Conservation (phyloP, 768 basidiomycete species). For the Tulasnella sp. region DNA sequence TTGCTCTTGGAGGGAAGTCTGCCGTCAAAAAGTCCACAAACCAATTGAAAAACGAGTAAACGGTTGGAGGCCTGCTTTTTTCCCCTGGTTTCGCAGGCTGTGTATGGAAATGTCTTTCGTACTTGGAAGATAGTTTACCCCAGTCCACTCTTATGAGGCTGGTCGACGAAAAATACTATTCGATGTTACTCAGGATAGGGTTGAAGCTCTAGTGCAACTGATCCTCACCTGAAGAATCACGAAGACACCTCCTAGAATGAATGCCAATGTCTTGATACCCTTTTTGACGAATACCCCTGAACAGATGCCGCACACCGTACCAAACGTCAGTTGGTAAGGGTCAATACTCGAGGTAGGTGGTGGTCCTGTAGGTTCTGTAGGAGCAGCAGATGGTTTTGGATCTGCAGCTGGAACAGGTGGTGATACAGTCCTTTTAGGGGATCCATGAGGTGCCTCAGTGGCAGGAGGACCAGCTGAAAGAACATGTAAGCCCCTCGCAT, state of each 20-base stretch:
- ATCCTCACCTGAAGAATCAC: conserved; percentile 70
- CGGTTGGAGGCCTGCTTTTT: conserved; percentile 44
- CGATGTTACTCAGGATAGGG: not conserved
- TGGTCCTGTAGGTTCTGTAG: conserved; percentile 22
- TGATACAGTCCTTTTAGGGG: not conserved
- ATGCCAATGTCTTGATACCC: conserved; percentile 73
- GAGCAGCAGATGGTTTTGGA: not conserved
- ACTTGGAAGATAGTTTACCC: conserved; percentile 46
- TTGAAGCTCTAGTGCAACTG: not conserved
- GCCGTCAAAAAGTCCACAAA: conserved; percentile 73
- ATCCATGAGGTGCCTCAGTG: not conserved
- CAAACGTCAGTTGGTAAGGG: conserved; percentile 71
- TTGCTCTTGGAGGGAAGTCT: conserved; percentile 83
- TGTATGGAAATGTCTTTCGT: conserved; percentile 62
- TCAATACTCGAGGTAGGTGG: conserved; percentile 66
- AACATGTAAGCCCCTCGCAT: not conserved
- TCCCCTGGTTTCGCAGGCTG: conserved; percentile 32
- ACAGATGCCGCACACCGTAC: conserved; percentile 77
- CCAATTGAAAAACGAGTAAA: conserved; percentile 50
- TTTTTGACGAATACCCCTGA: conserved; percentile 92
- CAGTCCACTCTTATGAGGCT: conserved; percentile 73
- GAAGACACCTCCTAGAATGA: conserved; percentile 80
- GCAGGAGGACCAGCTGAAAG: not conserved
- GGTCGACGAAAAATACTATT: conserved; percentile 67
- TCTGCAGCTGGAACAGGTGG: not conserved